Evolutionary conservation across 805 yeast species (phyloP), one percentile per base, ranked within the genome.

Genomic region (Diddensiella transvaalensis): DNA sequence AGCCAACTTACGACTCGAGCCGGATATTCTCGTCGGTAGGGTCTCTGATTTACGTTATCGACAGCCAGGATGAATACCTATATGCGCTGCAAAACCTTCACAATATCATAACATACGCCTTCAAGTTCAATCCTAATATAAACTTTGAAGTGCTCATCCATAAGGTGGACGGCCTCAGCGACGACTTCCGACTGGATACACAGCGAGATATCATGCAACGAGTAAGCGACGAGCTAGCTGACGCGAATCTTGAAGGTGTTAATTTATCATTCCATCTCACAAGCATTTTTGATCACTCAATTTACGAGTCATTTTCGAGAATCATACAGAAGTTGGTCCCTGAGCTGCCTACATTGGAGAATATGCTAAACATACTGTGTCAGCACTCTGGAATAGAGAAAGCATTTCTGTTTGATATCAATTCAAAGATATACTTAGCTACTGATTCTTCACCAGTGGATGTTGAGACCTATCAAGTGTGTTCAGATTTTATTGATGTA

Each of bases 391-490:
- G 86, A 22, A 85, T 93, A 52, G 99, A 93, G 56, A 93, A 93
- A 70, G 91, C 93, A 17, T 93, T 90, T 60, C 65, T 93, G 49
- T 91, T 93, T 60, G 99, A 93, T 63, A 80, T 91, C 22, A 86
- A 87, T 60, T 85, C 96, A 15, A 93, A 93, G 64, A 87, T 93
- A 18, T 93, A 91, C 63, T 89, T 91, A 42, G 96, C 97, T 3
- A 91, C 98, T 0, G 99, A 93, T 65, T 86, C 96, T 0, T 82
- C 90, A 1, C 97, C 98, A 0, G 96, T 91, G 35, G 98, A 91
- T 67, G 85, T 88, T 36, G 96, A 89, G 61, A 87, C 95, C 0
- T 93, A 93, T 64, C 97, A 93, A 64, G 95, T 91, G 1, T 93
- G 98, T 66, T 95, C 97, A 0, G 98, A 93, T 61, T 93, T 93